Evolutionary conservation across 2,329 filamentous ascomycete genomes (phyloP), one percentile per base, ranked within the genome.

Genomic region (Venturia pyrina): DNA sequence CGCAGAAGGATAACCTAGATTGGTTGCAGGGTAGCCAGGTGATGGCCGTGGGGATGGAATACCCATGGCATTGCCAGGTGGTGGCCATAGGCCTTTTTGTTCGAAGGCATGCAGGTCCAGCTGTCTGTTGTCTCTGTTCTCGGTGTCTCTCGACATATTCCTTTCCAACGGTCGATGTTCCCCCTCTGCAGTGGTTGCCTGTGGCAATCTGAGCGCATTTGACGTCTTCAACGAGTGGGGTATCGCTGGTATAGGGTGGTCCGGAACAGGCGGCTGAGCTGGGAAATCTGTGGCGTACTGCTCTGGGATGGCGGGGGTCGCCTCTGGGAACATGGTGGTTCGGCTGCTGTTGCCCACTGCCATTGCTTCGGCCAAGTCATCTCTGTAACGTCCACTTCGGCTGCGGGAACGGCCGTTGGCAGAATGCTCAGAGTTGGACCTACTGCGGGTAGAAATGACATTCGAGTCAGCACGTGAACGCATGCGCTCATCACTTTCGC

Each of bases 361-460:
- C 66, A 67, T 63, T 7, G 60, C 66, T 32, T 64, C 46, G 24
- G 69, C 66, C 8, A 68, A n/a, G 28, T 68, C 67, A 46, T 68
- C 67, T 48, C 56, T 60, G 44, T 68, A 68, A 15, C 67, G 34
- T 11, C 67, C 66, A 24, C 32, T 10, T 3, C 66, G 65, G 40
- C 67, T 68, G 7, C 67, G 59, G 15, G 67, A 68, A 17, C 67
- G 66, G 3, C 67, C 66, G 28, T 64, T 64, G 24, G 50, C 60
- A 48, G 24, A 40, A 19, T 50, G 61, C 40, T 68, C 66, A 13
- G 67, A 68, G 65, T 65, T 66, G 17, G 67, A 68, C 32, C 67
- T 28, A 40, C 46, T 68, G 21, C 67, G 65, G 11, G 46, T 57
- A 34, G 65, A 53, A 21, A 44, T 46, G 19, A 59, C 60, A 59